Evolutionary conservation across 768 basidiomycete genomes (phyloP).

Genomic region (Cyathus striatus): DNA sequence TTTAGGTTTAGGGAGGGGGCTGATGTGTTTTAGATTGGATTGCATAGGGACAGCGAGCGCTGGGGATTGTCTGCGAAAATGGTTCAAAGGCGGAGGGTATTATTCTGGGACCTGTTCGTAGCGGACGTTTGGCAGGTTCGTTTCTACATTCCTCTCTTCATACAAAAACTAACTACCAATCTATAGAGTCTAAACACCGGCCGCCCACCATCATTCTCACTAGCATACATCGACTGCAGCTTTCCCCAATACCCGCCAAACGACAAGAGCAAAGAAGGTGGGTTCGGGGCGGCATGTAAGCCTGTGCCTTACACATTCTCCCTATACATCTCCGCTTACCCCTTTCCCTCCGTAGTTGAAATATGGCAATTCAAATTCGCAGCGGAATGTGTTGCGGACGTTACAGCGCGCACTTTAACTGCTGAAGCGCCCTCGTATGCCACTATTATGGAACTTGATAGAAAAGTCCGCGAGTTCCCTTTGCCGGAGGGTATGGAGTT

Average conservation of each 20-base stretch:
- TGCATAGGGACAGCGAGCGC: slow-evolving; percentile 63
- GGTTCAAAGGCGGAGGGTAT: slow-evolving; percentile 57
- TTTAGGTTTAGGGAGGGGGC: no score
- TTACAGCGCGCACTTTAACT: slow-evolving; percentile 54
- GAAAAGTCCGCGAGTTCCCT: slow-evolving; percentile 62
- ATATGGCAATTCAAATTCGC: slow-evolving; percentile 64
- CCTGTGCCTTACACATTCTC: slow-evolving; percentile 5
- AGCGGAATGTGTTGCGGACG: slow-evolving; percentile 58
- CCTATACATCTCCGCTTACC: not conserved
- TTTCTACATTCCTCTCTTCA: slow-evolving; percentile 1
- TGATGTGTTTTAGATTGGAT: no score
- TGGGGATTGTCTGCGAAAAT: slow-evolving; percentile 62
- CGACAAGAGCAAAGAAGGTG: slow-evolving; percentile 18
- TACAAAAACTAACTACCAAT: slow-evolving; percentile 1
- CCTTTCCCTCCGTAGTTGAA: slow-evolving; percentile 33
- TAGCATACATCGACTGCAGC: slow-evolving; percentile 63
- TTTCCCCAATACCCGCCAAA: slow-evolving; percentile 40
- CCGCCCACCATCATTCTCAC: slow-evolving; percentile 63
- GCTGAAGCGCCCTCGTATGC: slow-evolving; percentile 60
- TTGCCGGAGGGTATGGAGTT: slow-evolving; percentile 42
- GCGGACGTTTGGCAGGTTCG: slow-evolving; percentile 66
- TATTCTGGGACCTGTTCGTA: slow-evolving; percentile 79
- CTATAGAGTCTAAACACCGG: slow-evolving; percentile 62
- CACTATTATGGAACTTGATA: slow-evolving; percentile 64
- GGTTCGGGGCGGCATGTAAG: slow-evolving; percentile 28